phyloP scores from a whole-genome alignment of 1,139 yeast genomes.

The Kurtzmaniella natalensis region DNA sequence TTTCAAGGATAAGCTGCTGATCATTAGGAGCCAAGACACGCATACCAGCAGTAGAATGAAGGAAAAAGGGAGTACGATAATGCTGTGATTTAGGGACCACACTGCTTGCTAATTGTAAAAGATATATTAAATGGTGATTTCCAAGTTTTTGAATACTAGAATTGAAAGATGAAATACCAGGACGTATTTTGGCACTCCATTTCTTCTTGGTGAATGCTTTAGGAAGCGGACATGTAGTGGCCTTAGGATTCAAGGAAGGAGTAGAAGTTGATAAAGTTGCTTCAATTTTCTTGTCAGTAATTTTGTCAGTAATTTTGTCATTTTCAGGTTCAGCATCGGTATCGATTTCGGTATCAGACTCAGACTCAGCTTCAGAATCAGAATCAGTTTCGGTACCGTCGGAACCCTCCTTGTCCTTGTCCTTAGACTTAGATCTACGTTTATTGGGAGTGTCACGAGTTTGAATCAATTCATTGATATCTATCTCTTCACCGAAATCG shows the following conservation, averaged over 20 bases:
- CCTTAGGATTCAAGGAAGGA: too few relatives aligned
- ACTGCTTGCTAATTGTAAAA: conserved; percentile 51
- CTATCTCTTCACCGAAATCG: conserved; percentile 14
- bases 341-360: conserved; percentile 3
- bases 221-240: too few relatives aligned
- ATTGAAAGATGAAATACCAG: conserved; percentile 62
- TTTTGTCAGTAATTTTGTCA: background rate
- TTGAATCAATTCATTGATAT: conserved; percentile 10
- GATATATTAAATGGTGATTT: conserved; percentile 50
- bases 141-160: conserved; percentile 53
- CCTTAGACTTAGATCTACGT: too few relatives aligned
- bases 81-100: conserved; percentile 67
- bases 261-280: background rate
- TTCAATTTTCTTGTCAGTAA: conserved; percentile 1
- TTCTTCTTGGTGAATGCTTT: conserved; percentile 38
- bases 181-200: conserved; percentile 61
- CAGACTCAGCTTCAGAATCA: conserved; percentile 3
- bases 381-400: conserved; percentile 8
- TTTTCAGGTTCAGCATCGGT: background rate
- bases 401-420: too few relatives aligned
- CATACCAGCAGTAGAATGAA: conserved; percentile 83
- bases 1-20: conserved; percentile 46
- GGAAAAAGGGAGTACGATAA: conserved; percentile 67
- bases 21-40: conserved; percentile 55
- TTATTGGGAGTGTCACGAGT: too few relatives aligned